Percentiles rank a stretch among this genome's conserved stretches.
These are phyloP conservation scores for Pharus latifolius DNA, from an alignment of 176 grass and related monocot species.

Conservation along the genomic window DNA sequence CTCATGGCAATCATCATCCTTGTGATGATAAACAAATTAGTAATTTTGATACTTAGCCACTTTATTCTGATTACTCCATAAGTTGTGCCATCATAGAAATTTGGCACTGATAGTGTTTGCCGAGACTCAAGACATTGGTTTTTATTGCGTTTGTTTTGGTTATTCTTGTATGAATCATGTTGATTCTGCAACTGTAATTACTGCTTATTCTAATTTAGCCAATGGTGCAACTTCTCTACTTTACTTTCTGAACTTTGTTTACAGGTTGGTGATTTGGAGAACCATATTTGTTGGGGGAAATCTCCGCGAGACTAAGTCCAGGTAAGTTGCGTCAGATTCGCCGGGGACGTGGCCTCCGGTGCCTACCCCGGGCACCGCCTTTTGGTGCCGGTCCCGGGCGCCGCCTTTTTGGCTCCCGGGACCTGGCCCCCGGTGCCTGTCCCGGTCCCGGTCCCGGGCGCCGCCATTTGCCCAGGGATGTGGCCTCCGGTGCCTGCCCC, in stretches of 20 bases:
- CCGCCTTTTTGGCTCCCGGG: too few relatives aligned
- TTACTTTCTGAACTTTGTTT: neutral
- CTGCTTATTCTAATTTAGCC: neutral
- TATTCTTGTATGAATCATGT: neutral
- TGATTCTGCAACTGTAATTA: neutral
- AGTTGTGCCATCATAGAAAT: neutral
- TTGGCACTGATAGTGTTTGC: neutral
- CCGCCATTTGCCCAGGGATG: too few relatives aligned
- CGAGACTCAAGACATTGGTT: neutral
- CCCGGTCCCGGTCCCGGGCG: too few relatives aligned
- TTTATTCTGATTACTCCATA: conserved; percentile 1
- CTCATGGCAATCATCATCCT: neutral
- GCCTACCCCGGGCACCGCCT: too few relatives aligned
- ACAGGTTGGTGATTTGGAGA: conserved; percentile 96
- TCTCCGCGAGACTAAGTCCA: too few relatives aligned
- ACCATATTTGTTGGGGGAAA: too few relatives aligned
- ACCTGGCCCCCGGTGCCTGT: too few relatives aligned
- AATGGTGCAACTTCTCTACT: neutral
- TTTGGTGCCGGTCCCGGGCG: too few relatives aligned
- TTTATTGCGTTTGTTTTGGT: neutral
- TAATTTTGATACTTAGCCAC: neutral
- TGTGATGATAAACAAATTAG: neutral
- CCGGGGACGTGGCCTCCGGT: too few relatives aligned
- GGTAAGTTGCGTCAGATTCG: too few relatives aligned
- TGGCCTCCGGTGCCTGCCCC: too few relatives aligned